These are phyloP conservation scores for Exophiala lecanii-corni DNA, from an alignment of 2,329 filamentous ascomycete genomes.

Conservation along the genomic window DNA sequence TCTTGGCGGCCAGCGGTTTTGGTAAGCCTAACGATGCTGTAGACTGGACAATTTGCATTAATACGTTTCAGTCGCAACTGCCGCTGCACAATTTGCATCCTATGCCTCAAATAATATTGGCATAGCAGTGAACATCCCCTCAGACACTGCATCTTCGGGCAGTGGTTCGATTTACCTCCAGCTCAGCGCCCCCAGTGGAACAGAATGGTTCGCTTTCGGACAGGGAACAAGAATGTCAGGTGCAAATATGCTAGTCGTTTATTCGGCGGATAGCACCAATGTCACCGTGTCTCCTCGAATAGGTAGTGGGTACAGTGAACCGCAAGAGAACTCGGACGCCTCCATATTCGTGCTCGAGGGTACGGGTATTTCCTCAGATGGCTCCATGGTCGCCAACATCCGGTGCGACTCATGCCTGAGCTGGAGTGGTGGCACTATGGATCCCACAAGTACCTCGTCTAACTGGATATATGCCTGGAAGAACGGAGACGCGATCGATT, in stretches of 20 bases:
- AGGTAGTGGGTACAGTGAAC: slow-evolving; percentile 41
- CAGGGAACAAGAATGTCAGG: slow-evolving; percentile 52
- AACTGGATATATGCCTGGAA: slow-evolving; percentile 50
- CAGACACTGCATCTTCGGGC: slow-evolving; percentile 46
- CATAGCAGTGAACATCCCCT: slow-evolving; percentile 51
- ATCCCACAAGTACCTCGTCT: slow-evolving; percentile 41
- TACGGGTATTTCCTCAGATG: slow-evolving; percentile 47
- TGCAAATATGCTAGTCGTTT: slow-evolving; percentile 57
- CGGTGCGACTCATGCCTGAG: slow-evolving; percentile 51
- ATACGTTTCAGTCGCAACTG: slow-evolving; percentile 15
- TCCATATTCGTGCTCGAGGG: slow-evolving; percentile 49
- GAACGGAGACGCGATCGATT: slow-evolving; percentile 44
- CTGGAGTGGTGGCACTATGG: slow-evolving; percentile 51
- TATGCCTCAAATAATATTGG: slow-evolving; percentile 12
- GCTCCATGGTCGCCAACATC: slow-evolving; percentile 54
- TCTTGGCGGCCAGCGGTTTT: slow-evolving; percentile 15
- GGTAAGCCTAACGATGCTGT: slow-evolving; percentile 9
- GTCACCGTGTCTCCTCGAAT: slow-evolving; percentile 54
- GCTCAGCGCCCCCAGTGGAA: slow-evolving; percentile 49
- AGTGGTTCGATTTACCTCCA: slow-evolving; percentile 56
- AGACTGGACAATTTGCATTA: too few relatives aligned
- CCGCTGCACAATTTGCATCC: slow-evolving; percentile 22
- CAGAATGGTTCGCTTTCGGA: slow-evolving; percentile 53
- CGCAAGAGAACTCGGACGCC: slow-evolving; percentile 39
- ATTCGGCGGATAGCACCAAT: slow-evolving; percentile 50